phyloP scores from a whole-genome alignment of 768 basidiomycete species.

The Termitomyces sp. region DNA sequence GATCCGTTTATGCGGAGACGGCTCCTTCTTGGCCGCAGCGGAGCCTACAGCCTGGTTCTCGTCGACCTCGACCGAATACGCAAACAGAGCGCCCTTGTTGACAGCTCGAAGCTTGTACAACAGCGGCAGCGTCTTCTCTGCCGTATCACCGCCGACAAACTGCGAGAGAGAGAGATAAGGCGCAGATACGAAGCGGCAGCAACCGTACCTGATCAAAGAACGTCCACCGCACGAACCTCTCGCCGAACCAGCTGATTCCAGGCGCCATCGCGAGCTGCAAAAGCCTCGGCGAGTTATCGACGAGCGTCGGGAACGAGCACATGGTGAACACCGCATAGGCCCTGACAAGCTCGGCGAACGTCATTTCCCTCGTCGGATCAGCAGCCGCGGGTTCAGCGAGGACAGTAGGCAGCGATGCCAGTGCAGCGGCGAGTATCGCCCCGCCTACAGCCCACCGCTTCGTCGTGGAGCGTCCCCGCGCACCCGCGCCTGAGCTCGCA shows the following conservation, averaged over 20 bases:
- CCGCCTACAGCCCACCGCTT: not conserved
- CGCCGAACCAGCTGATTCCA: slow-evolving; percentile 58
- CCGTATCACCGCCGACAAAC: slow-evolving; percentile 90
- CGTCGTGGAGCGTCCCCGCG: not conserved
- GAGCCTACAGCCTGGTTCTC: slow-evolving; percentile 40
- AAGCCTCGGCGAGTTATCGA: slow-evolving; percentile 68
- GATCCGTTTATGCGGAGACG: slow-evolving; percentile 49
- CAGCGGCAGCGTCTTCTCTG: slow-evolving; percentile 57
- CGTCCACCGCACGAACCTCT: slow-evolving; percentile 65
- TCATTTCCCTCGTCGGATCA: slow-evolving; percentile 11
- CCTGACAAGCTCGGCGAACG: slow-evolving; percentile 46
- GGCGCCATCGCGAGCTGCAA: slow-evolving; percentile 51
- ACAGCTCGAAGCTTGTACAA: slow-evolving; percentile 54
- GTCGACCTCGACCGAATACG: slow-evolving; percentile 84
- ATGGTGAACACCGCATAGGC: slow-evolving; percentile 80
- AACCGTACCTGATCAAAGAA: slow-evolving; percentile 74
- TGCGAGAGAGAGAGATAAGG: slow-evolving; percentile 18
- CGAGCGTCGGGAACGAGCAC: slow-evolving; percentile 69
- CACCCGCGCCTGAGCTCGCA: slow-evolving; percentile 2
- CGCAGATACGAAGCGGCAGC: not conserved
- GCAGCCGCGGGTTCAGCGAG: slow-evolving; percentile 10
- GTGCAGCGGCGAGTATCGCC: slow-evolving; percentile 10
- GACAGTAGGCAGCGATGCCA: slow-evolving; percentile 10
- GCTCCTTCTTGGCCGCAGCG: slow-evolving; percentile 11
- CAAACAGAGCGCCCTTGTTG: slow-evolving; percentile 73